Evolutionary conservation across 331 rosid genomes (phyloP).

Genomic region (Acacia concinna): DNA sequence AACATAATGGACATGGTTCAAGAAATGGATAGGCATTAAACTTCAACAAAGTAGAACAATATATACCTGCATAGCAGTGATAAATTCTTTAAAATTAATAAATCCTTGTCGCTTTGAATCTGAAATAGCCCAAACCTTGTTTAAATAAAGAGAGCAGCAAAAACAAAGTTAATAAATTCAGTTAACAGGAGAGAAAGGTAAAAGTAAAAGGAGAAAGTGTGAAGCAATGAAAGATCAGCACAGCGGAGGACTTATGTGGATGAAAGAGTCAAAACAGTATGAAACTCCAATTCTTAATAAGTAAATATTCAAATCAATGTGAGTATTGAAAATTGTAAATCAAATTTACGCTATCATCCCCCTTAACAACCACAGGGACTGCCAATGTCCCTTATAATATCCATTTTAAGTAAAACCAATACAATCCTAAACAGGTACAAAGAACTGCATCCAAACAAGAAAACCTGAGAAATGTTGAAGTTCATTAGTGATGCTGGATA

Average conservation of each 20-base stretch:
- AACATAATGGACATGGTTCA: conserved; percentile 31
- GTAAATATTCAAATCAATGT: neutral
- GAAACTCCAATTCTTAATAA: neutral
- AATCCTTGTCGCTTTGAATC: conserved; percentile 90
- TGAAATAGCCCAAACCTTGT: conserved; percentile 92
- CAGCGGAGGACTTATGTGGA: conserved; percentile 1
- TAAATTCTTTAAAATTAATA: conserved; percentile 79
- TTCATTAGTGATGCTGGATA: neutral
- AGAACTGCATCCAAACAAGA: neutral
- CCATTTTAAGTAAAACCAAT: neutral
- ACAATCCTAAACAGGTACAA: neutral
- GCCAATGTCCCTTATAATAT: neutral
- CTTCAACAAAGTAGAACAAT: neutral
- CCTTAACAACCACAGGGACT: neutral
- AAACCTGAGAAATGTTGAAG: neutral
- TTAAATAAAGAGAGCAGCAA: conserved; percentile 22
- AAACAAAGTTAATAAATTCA: conserved; percentile 11
- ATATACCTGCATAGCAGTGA: conserved; percentile 77
- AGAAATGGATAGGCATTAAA: neutral
- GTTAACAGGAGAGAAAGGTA: neutral
- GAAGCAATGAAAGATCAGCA: neutral
- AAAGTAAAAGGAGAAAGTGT: neutral
- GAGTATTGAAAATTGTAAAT: neutral
- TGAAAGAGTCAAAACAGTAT: conserved; percentile 2
- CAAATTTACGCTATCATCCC: neutral